Percentiles rank a stretch among this genome's conserved stretches.
Conservation (phyloP, 2,329 filamentous ascomycete genomes). For the Aspergillus ochraceoroseus region DNA sequence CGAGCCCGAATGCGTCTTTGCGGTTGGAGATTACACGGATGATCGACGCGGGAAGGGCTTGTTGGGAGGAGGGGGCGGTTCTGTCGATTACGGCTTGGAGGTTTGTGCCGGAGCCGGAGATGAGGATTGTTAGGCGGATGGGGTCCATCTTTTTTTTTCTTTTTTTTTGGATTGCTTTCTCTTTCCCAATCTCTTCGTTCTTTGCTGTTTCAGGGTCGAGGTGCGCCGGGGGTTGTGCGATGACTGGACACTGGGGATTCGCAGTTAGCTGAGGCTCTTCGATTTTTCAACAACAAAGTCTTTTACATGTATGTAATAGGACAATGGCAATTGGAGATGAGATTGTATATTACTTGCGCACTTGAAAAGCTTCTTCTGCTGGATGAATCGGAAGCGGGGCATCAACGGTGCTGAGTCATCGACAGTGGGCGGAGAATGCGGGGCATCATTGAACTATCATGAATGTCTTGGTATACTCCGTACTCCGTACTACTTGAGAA, state of each 20-base stretch:
- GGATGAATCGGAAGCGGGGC: too few species aligned
- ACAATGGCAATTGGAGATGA: too few species aligned
- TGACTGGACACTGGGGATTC: too few species aligned
- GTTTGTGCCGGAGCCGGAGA: slow-evolving; percentile 70
- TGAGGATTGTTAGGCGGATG: slow-evolving; percentile 60
- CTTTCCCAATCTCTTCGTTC: not conserved
- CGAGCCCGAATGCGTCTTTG: slow-evolving; percentile 60
- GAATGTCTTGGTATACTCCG: too few species aligned
- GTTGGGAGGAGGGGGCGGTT: slow-evolving; percentile 35
- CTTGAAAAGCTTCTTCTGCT: not conserved
- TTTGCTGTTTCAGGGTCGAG: not conserved
- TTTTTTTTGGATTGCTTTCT: not conserved
- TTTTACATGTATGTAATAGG: too few species aligned
- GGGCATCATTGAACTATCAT: not conserved
- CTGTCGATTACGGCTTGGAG: slow-evolving; percentile 71
- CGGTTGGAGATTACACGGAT: slow-evolving; percentile 63
- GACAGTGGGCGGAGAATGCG: slow-evolving; percentile 1
- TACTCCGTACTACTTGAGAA: not conserved
- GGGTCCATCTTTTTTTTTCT: slow-evolving; percentile 23
- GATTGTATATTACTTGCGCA: too few species aligned
- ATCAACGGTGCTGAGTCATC: slow-evolving; percentile 1
- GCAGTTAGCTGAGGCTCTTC: too few species aligned
- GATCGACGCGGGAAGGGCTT: slow-evolving; percentile 50
- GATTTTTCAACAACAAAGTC: too few species aligned
- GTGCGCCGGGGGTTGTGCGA: too few species aligned